phyloP scores from a whole-genome alignment of 176 grass and related monocot species.

The Carex myosuroides region DNA sequence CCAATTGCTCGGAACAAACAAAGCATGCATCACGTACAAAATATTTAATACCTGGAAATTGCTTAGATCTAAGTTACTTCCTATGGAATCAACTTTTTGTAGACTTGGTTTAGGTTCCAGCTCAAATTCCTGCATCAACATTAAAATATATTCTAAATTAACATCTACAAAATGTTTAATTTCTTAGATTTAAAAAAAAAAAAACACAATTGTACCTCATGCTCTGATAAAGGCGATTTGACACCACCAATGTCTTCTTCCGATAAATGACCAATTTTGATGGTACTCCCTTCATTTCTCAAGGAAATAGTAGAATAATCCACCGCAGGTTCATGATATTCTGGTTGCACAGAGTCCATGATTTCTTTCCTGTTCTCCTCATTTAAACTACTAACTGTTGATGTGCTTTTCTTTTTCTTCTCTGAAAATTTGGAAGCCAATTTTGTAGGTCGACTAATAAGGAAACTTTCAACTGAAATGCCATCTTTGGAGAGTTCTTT shows the following conservation, averaged over 20 bases:
- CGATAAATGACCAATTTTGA: slow-evolving; percentile 23
- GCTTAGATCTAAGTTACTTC: slow-evolving; percentile 38
- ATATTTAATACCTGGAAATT: slow-evolving; percentile 55
- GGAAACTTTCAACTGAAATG: not conserved
- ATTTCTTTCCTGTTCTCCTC: slow-evolving; percentile 36
- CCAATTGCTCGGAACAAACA: not conserved
- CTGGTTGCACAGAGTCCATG: slow-evolving; percentile 24
- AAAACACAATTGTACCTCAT: slow-evolving; percentile 36
- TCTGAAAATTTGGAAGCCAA: not conserved
- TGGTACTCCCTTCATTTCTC: slow-evolving; percentile 22
- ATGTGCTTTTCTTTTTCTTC: slow-evolving; percentile 1
- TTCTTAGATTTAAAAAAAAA: slow-evolving; percentile 3
- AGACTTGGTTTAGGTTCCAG: slow-evolving; percentile 28
- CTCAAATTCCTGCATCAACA: slow-evolving; percentile 33
- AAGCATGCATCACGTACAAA: not conserved
- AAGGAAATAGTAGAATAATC: slow-evolving; percentile 28
- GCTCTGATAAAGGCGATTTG: slow-evolving; percentile 15
- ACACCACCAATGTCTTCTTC: slow-evolving; percentile 29
- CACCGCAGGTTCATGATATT: slow-evolving; percentile 18
- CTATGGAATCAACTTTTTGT: slow-evolving; percentile 26
- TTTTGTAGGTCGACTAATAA: not conserved
- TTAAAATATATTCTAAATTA: not conserved
- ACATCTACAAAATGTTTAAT: not conserved
- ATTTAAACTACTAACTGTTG: not conserved
- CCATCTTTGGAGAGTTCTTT: slow-evolving; percentile 7